These are phyloP conservation scores for Termitomyces sp. DNA, from an alignment of 768 basidiomycete species.

Conservation along the genomic window DNA sequence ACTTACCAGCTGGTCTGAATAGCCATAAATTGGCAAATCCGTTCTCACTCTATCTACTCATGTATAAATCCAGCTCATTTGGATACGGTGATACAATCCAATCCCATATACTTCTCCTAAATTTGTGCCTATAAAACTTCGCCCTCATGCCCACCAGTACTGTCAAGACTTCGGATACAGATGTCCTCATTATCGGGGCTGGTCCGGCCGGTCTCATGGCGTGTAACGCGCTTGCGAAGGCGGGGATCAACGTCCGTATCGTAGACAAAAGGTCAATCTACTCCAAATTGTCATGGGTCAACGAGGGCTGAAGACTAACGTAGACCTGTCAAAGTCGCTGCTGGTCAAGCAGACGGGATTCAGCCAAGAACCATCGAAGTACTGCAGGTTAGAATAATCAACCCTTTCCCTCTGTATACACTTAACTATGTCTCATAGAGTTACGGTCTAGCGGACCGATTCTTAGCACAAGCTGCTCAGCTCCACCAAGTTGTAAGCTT, in stretches of 20 bases:
- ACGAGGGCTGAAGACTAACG: not conserved
- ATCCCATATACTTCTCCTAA: not conserved
- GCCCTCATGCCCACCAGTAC: conserved; percentile 20
- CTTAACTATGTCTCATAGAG: conserved; percentile 43
- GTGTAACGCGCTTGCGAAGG: conserved; percentile 54
- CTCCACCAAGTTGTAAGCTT: conserved; percentile 61
- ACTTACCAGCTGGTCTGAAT: too few species aligned
- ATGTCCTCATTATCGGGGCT: conserved; percentile 62
- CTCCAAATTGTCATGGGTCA: not conserved
- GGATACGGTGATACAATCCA: not conserved
- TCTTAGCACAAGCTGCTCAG: conserved; percentile 63
- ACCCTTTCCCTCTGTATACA: not conserved
- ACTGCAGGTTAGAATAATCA: conserved; percentile 36
- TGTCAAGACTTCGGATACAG: conserved; percentile 38
- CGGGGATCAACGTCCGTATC: conserved; percentile 56
- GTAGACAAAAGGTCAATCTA: conserved; percentile 51
- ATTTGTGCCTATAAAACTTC: not conserved
- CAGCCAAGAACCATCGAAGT: conserved; percentile 55
- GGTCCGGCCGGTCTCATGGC: conserved; percentile 68
- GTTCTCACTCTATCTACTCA: not conserved
- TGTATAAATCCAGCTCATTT: not conserved
- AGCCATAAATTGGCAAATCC: too few species aligned
- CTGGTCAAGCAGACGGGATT: conserved; percentile 60
- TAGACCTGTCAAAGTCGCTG: conserved; percentile 45
- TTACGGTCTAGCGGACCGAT: conserved; percentile 67